Conservation (phyloP, 2,329 filamentous ascomycete species). For the Pseudopyrenochaeta lycopersici region DNA sequence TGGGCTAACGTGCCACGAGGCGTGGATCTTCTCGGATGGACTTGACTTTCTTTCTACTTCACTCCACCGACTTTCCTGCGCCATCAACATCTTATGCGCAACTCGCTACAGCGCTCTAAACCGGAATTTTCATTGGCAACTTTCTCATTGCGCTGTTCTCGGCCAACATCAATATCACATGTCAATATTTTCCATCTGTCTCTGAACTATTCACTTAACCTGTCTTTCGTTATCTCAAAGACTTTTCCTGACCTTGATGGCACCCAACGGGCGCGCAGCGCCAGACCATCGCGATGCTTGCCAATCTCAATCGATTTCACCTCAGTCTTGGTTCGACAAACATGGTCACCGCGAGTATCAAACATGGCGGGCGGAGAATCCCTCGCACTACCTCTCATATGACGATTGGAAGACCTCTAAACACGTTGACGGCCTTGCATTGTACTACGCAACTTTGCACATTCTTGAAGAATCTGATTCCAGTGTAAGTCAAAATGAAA, state of each 20-base stretch:
- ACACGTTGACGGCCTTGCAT: slow-evolving; percentile 36
- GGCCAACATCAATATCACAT: slow-evolving; percentile 12
- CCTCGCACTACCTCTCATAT: slow-evolving; percentile 35
- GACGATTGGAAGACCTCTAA: slow-evolving; percentile 41
- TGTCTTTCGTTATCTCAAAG: slow-evolving; percentile 13
- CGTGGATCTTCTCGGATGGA: slow-evolving; percentile 43
- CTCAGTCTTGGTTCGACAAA: slow-evolving; percentile 27
- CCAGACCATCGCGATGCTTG: slow-evolving; percentile 9
- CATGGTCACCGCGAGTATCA: slow-evolving; percentile 37
- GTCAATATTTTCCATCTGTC: slow-evolving; percentile 13
- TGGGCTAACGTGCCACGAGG: slow-evolving; percentile 45
- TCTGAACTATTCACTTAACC: slow-evolving; percentile 10
- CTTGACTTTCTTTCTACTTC: slow-evolving; percentile 43
- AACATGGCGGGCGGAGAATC: slow-evolving; percentile 32
- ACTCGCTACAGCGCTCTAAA: slow-evolving; percentile 24
- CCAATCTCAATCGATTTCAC: slow-evolving; percentile 15
- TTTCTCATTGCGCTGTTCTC: slow-evolving; percentile 15
- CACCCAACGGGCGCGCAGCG: slow-evolving; percentile 25
- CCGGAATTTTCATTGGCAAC: slow-evolving; percentile 10
- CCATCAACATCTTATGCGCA: slow-evolving; percentile 30
- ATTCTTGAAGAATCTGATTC: slow-evolving; percentile 40
- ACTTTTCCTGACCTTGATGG: slow-evolving; percentile 23
- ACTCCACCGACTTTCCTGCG: slow-evolving; percentile 37
- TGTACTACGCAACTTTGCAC: slow-evolving; percentile 40
- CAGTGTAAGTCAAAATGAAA: slow-evolving; percentile 30